Percentiles rank a stretch among this genome's conserved stretches.
Conservation (phyloP, 108 stramenopile genomes). For the Mayamaea pseudoterrestris region DNA sequence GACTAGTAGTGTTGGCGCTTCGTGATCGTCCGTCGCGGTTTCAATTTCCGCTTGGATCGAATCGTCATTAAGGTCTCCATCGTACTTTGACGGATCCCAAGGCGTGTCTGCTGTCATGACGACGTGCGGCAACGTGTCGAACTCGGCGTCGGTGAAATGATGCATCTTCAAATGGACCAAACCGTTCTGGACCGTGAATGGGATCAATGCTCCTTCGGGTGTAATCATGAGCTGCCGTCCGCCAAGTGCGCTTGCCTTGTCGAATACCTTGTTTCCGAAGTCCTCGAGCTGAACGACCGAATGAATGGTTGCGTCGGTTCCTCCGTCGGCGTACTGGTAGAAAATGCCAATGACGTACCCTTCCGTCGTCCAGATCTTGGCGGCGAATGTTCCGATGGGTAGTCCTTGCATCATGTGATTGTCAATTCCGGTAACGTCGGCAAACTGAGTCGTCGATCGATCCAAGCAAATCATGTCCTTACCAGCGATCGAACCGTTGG, state of each 20-base stretch:
- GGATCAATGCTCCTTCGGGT: conserved; percentile 16
- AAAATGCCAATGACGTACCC: conserved; percentile 17
- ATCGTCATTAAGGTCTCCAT: conserved; percentile 4
- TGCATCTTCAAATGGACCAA: conserved; percentile 10
- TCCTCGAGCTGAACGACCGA: conserved; percentile 13
- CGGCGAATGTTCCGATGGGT: conserved; percentile 15
- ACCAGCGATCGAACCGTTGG: conserved; percentile 21
- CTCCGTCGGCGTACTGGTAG: conserved; percentile 18
- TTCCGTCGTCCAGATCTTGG: neutral
- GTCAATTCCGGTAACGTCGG: conserved; percentile 15
- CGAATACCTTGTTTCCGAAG: conserved; percentile 8
- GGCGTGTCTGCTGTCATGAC: conserved; percentile 12
- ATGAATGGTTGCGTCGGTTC: conserved; percentile 14
- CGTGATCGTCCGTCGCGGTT: too few species aligned
- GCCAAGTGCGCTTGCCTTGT: conserved; percentile 3
- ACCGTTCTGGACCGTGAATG: conserved; percentile 9
- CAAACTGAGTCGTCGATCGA: neutral
- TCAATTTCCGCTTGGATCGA: too few species aligned
- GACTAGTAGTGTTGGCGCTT: too few species aligned
- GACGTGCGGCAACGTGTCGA: conserved; percentile 18
- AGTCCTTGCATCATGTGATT: conserved; percentile 12
- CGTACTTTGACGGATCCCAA: conserved; percentile 18
- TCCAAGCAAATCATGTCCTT: conserved; percentile 4
- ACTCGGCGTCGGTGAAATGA: conserved; percentile 18
- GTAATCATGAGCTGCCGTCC: conserved; percentile 16